Percentiles rank a stretch among this genome's conserved stretches.
These are phyloP conservation scores for Lactarius vividus DNA, from an alignment of 768 basidiomycete genomes.

Conservation along the genomic window DNA sequence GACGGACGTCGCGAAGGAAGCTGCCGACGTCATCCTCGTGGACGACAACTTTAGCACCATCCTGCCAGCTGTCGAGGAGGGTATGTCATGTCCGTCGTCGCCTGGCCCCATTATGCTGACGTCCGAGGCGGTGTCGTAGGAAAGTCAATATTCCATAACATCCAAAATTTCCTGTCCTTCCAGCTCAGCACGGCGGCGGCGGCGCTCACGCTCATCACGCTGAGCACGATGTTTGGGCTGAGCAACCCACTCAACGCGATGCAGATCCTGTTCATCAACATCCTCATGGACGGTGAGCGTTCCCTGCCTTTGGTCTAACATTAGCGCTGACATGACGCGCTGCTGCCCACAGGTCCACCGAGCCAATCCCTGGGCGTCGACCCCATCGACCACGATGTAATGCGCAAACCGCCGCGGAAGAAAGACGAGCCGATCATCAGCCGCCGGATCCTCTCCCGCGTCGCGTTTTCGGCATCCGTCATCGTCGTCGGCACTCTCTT, in stretches of 20 bases:
- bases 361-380: slow-evolving; percentile 96
- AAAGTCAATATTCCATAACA: slow-evolving; percentile 98
- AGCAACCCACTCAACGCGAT: slow-evolving; percentile 95
- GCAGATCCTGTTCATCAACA: slow-evolving; percentile 99
- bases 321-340: background rate
- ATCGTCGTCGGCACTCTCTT: slow-evolving; percentile 89
- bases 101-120: slow-evolving; percentile 2
- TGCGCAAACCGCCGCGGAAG: slow-evolving; percentile 88
- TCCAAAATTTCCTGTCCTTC: slow-evolving; percentile 97
- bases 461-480: slow-evolving; percentile 89
- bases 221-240: slow-evolving; percentile 86
- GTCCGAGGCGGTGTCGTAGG: slow-evolving; percentile 41
- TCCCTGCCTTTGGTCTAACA: background rate
- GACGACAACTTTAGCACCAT: slow-evolving; percentile 98
- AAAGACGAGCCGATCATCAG: slow-evolving; percentile 91
- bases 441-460: slow-evolving; percentile 64
- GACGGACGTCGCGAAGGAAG: slow-evolving; percentile 99
- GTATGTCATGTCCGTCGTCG: slow-evolving; percentile 39
- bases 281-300: slow-evolving; percentile 89
- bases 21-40: slow-evolving; percentile 94
- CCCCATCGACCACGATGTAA: slow-evolving; percentile 89
- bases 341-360: slow-evolving; percentile 64
- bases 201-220: slow-evolving; percentile 89
- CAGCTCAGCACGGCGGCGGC: slow-evolving; percentile 98
- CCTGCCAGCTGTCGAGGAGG: slow-evolving; percentile 91